Percentiles rank a stretch among this genome's conserved stretches.
Evolutionary conservation across 2,329 filamentous ascomycete genomes (phyloP).

Genomic region (Ophiostoma fasciatum): DNA sequence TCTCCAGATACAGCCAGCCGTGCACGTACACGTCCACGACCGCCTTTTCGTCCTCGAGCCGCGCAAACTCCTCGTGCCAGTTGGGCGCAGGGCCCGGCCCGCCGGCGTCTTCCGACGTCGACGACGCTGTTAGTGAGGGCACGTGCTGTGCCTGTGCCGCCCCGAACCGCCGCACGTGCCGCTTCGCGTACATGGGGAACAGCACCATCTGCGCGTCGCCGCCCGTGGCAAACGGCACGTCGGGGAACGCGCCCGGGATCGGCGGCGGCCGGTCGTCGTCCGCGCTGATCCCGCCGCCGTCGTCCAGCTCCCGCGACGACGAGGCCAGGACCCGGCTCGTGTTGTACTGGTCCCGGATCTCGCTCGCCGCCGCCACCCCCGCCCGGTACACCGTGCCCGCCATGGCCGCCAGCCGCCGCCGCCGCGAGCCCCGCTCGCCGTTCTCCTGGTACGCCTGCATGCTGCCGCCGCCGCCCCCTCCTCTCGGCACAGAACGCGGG

Average conservation of each 20-base stretch:
- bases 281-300: conserved; percentile 19
- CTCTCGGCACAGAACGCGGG: neutral
- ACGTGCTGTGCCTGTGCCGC: no score
- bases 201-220: conserved; percentile 87
- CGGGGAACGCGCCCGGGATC: conserved; percentile 67
- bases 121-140: no score
- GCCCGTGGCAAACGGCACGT: conserved; percentile 63
- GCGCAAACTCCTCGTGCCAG: conserved; percentile 66
- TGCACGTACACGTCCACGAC: conserved; percentile 88
- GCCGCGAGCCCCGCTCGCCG: conserved; percentile 51
- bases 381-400: conserved; percentile 42
- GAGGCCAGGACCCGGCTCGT: conserved; percentile 23
- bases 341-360: conserved; percentile 43
- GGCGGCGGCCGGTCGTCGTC: conserved; percentile 23
- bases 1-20: conserved; percentile 87
- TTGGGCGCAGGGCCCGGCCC: conserved; percentile 24
- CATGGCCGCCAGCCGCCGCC: conserved; percentile 60
- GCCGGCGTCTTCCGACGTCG: neutral
- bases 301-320: conserved; percentile 18
- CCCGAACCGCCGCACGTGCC: conserved; percentile 52
- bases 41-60: conserved; percentile 66
- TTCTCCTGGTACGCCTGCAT: conserved; percentile 13
- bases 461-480: conserved; percentile 9
- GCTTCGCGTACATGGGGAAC: conserved; percentile 85
- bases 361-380: conserved; percentile 40